Conservation (phyloP, 2,329 filamentous ascomycete genomes). For the Colletotrichum acutatum region DNA sequence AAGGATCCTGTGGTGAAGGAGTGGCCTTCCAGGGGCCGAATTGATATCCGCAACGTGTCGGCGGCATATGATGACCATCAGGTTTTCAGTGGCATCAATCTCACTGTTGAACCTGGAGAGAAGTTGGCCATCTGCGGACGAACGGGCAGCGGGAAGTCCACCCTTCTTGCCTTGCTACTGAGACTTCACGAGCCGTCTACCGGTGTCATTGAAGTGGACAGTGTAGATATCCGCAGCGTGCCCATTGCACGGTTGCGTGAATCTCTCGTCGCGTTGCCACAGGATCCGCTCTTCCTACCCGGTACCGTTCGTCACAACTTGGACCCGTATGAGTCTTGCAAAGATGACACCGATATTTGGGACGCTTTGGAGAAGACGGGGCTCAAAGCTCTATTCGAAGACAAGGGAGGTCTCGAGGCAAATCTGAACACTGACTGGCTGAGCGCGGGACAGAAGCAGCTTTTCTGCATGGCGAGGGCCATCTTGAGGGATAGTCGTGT, state of each 20-base stretch:
- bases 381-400: slow-evolving; percentile 53
- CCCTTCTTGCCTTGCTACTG: slow-evolving; percentile 56
- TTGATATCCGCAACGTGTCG: background rate
- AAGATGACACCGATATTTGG: slow-evolving; percentile 54
- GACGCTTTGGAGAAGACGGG: slow-evolving; percentile 58
- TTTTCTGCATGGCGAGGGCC: slow-evolving; percentile 47
- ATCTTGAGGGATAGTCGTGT: slow-evolving; percentile 42
- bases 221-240: slow-evolving; percentile 46
- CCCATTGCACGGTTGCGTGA: slow-evolving; percentile 39
- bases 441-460: slow-evolving; percentile 47
- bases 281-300: slow-evolving; percentile 62
- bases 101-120: slow-evolving; percentile 46
- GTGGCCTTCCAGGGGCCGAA: background rate
- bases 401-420: slow-evolving; percentile 49
- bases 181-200: slow-evolving; percentile 56
- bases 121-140: slow-evolving; percentile 57
- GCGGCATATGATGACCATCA: slow-evolving; percentile 15
- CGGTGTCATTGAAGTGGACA: slow-evolving; percentile 57
- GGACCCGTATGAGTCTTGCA: slow-evolving; percentile 50
- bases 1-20: background rate
- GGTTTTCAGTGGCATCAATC: slow-evolving; percentile 43
- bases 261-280: slow-evolving; percentile 56
- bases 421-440: slow-evolving; percentile 46
- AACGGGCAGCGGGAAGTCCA: slow-evolving; percentile 49
- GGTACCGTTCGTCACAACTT: slow-evolving; percentile 61